A percentile compares a stretch with the other conserved stretches of the same genome.
phyloP scores from a whole-genome alignment of 2,329 filamentous ascomycete species.

The Hysterium pulicare region DNA sequence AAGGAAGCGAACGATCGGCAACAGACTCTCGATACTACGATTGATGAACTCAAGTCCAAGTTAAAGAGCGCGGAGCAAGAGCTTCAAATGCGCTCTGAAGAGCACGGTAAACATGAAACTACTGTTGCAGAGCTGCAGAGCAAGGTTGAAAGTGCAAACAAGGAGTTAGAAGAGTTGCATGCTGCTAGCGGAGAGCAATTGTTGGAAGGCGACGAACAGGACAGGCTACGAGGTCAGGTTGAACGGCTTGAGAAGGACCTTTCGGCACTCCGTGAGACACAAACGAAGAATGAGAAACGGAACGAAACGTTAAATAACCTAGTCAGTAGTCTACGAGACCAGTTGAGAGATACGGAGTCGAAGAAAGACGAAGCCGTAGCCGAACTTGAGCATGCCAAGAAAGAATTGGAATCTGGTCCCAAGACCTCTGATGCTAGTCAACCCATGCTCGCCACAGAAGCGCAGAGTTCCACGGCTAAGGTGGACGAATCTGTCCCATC shows the following conservation, averaged over 20 bases:
- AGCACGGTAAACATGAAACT: constrained; percentile 41
- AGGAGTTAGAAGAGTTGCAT: constrained; percentile 48
- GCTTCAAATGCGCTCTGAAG: constrained; percentile 42
- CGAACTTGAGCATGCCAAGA: constrained; percentile 37
- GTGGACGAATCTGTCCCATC: constrained; percentile 37
- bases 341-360: constrained; percentile 53
- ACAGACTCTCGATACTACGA: constrained; percentile 24
- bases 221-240: constrained; percentile 26
- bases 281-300: constrained; percentile 49
- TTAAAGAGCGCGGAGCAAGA: constrained; percentile 42
- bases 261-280: constrained; percentile 23
- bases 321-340: constrained; percentile 52
- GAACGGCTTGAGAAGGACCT: constrained; percentile 31
- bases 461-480: constrained; percentile 17
- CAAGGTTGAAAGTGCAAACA: constrained; percentile 38
- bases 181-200: constrained; percentile 28
- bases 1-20: constrained; percentile 29
- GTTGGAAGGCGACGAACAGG: constrained; percentile 24
- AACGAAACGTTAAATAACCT: constrained; percentile 54
- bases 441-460: constrained; percentile 19
- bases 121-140: constrained; percentile 34
- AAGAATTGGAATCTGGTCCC: constrained; percentile 21
- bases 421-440: constrained; percentile 11
- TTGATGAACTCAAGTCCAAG: constrained; percentile 27
- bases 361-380: constrained; percentile 45